These are phyloP conservation scores for Talaromyces liani DNA, from an alignment of 495 filamentous ascomycete species.

Conservation along the genomic window DNA sequence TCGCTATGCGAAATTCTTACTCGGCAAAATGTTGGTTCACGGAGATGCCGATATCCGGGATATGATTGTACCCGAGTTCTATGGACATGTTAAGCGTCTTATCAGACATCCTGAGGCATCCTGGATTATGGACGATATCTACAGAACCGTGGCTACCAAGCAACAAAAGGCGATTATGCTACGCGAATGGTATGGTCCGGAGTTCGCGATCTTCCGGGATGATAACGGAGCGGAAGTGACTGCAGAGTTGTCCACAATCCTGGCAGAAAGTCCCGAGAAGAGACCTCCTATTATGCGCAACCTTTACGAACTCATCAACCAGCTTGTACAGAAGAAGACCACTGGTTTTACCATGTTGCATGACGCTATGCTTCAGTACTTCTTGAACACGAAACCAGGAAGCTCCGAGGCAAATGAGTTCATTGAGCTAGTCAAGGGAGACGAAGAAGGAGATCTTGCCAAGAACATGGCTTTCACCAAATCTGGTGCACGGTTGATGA, in stretches of 20 bases:
- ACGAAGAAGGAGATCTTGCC: slow-evolving; percentile 78
- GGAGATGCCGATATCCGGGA: slow-evolving; percentile 78
- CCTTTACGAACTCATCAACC: slow-evolving; percentile 77
- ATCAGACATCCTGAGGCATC: slow-evolving; percentile 94
- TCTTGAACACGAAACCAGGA: slow-evolving; percentile 66
- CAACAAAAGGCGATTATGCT: slow-evolving; percentile 78
- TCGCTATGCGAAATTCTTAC: slow-evolving; percentile 92
- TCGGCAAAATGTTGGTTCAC: slow-evolving; percentile 89
- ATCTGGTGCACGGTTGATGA: slow-evolving; percentile 76
- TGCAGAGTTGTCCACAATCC: slow-evolving; percentile 61
- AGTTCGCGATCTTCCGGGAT: slow-evolving; percentile 77
- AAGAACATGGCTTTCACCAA: slow-evolving; percentile 95
- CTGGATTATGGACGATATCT: slow-evolving; percentile 96
- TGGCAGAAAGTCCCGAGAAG: slow-evolving; percentile 74
- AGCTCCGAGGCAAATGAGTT: slow-evolving; percentile 79
- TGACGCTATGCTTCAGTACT: slow-evolving; percentile 96
- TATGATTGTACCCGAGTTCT: slow-evolving; percentile 87
- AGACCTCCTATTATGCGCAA: slow-evolving; percentile 75
- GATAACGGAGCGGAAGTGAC: slow-evolving; percentile 37
- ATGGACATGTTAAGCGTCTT: slow-evolving; percentile 80
- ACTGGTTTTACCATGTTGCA: slow-evolving; percentile 95
- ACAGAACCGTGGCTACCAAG: slow-evolving; percentile 73
- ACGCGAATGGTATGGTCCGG: slow-evolving; percentile 93
- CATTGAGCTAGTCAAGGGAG: slow-evolving; percentile 81
- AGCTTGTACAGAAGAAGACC: slow-evolving; percentile 88